Percentiles rank a stretch among this genome's conserved stretches.
These are phyloP conservation scores for Flagelloscypha sp. DNA, from an alignment of 768 basidiomycete genomes.

Conservation along the genomic window DNA sequence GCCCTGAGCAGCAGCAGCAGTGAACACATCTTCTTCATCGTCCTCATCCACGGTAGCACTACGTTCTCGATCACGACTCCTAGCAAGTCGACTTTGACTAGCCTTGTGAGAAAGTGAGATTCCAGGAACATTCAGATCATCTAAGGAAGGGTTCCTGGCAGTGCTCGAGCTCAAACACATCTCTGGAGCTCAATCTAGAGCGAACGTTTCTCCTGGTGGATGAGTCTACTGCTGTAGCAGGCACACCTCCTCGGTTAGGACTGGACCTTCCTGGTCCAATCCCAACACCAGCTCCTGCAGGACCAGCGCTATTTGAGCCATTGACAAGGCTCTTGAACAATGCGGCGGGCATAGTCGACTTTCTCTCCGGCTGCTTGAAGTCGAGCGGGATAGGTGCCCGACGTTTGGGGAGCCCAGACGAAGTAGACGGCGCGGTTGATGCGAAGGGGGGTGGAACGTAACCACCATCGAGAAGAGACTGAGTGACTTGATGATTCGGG, in stretches of 20 bases:
- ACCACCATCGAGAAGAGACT: no score
- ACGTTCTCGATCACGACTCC: conserved; percentile 37
- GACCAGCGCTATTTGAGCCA: conserved; percentile 18
- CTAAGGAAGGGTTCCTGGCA: conserved; percentile 72
- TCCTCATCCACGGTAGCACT: no score
- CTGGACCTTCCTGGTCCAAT: no score
- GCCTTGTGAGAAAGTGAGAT: conserved; percentile 58
- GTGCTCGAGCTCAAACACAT: conserved; percentile 60
- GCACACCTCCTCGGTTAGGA: no score
- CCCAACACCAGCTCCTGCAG: conserved; percentile 62
- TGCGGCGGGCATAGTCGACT: conserved; percentile 77
- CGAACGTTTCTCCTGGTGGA: conserved; percentile 66
- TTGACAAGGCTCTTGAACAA: conserved; percentile 73
- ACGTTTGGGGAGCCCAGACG: conserved; percentile 23
- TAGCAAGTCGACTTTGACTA: conserved; percentile 46
- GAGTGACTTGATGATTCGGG: no score
- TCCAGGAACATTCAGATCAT: conserved; percentile 60
- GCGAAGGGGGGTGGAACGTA: no score
- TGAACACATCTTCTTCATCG: conserved; percentile 39
- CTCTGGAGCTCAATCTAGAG: conserved; percentile 67
- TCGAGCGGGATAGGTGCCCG: conserved; percentile 74
- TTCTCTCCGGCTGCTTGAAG: conserved; percentile 56
- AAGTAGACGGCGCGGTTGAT: no score
- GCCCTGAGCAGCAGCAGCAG: conserved; percentile 19
- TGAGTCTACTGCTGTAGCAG: no score